These are phyloP conservation scores for Ophiostoma tasmaniense DNA, from an alignment of 2,329 filamentous ascomycete genomes.

Conservation along the genomic window DNA sequence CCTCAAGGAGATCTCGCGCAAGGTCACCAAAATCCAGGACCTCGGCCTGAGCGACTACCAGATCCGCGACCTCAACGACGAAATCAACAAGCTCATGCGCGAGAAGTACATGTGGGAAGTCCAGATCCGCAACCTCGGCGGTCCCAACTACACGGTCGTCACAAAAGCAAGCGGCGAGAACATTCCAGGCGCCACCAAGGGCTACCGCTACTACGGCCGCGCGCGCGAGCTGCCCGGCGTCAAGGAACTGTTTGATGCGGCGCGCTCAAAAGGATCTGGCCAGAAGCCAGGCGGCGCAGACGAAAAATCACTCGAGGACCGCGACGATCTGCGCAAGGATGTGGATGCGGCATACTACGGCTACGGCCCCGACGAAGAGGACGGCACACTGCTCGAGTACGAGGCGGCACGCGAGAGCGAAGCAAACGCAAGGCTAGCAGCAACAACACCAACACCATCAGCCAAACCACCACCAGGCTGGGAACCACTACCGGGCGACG, in stretches of 20 bases:
- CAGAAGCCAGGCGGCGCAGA: conserved; percentile 26
- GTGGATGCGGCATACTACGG: conserved; percentile 96
- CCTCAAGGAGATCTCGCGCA: conserved; percentile 92
- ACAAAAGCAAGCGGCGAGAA: conserved; percentile 51
- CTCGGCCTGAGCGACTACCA: conserved; percentile 87
- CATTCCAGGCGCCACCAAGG: conserved; percentile 59
- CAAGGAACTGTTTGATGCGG: conserved; percentile 88
- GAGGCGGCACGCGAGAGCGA: conserved; percentile 78
- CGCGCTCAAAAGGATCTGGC: conserved; percentile 36
- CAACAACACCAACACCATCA: conserved; percentile 35
- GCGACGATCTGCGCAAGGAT: conserved; percentile 61
- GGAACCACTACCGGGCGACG: conserved; percentile 80
- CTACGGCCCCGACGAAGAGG: conserved; percentile 87
- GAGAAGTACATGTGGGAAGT: conserved; percentile 99
- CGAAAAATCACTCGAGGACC: conserved; percentile 47
- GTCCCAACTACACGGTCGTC: conserved; percentile 84
- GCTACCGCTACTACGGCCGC: conserved; percentile 87
- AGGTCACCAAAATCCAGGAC: conserved; percentile 94
- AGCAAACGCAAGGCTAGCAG: conserved; percentile 60
- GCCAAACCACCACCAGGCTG: conserved; percentile 57
- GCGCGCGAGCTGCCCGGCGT: conserved; percentile 82
- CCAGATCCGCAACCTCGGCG: conserved; percentile 90
- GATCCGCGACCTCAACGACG: conserved; percentile 94
- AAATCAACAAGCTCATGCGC: conserved; percentile 98
- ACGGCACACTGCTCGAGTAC: conserved; percentile 69